Evolutionary conservation across 768 basidiomycete genomes (phyloP), one percentile per base, ranked within the genome.

Genomic region (Russula virescens): DNA sequence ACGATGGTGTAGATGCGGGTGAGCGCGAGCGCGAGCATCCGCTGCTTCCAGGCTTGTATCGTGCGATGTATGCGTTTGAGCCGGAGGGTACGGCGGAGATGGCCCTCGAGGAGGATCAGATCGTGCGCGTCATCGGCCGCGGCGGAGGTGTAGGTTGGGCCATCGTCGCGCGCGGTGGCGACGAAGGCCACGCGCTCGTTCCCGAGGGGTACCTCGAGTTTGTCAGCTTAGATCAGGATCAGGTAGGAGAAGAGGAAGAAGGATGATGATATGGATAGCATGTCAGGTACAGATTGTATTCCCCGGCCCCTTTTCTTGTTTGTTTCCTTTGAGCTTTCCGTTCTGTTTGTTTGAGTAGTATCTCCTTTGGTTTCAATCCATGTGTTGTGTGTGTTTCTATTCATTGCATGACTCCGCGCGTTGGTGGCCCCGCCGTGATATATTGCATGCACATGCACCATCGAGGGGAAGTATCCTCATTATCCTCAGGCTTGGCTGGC

Each of bases 61-160:
- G 86, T 18, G 89, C 91, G 9, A 14, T 91, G 72, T 94, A 87
- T 65, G 78, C 84, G 5, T 93, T 94, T 65, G 84, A 86, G 63
- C 87, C 89, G 0, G 89, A 92, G 68, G 87, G 89, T 2, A 83
- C 83, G 19, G 87, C 89, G 38, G 92, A 94, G 82, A 91, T 93
- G 89, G 78, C 77, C 48, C 74, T 94, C 58, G 82, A 79, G 66
- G 88, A 91, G 73, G 91, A 86, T 50, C 88, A 93, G 74, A 66
- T 88, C 51, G 85, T 94, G 16, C 77, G 78, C 2, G 88, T 91
- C 28, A 73, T 91, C 3, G 89, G 89, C 11, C 69, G 88, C 52
- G 88, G 89, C 5, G 89, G 89, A 0, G 88, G 88, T 0, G 85
- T 87, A 2, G 89, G 89, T 0, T 91, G 89, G 90, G 89, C 87